Conservation (phyloP, 495 filamentous ascomycete genomes). For the Penicillium crystallinum region DNA sequence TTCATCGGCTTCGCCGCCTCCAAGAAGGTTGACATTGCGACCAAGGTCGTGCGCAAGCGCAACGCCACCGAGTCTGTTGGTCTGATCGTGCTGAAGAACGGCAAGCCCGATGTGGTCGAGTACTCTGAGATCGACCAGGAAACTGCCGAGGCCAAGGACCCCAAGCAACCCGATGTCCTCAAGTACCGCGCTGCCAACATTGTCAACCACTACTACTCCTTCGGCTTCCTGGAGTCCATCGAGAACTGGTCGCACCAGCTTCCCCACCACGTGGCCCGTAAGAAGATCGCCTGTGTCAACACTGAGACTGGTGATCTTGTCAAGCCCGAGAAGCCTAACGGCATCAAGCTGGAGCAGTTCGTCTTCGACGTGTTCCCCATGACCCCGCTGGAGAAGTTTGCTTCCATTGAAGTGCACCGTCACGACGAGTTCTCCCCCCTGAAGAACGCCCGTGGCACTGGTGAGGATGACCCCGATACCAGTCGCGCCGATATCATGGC, state of each 20-base stretch:
- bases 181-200: constrained; percentile 98
- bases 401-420: constrained; percentile 89
- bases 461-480: constrained; percentile 91
- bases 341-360: constrained; percentile 98
- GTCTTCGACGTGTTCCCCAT: constrained; percentile 98
- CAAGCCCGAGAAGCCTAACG: constrained; percentile 92
- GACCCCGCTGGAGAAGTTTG: constrained; percentile 82
- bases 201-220: constrained; percentile 99
- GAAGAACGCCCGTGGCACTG: constrained; percentile 90
- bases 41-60: constrained; percentile 97
- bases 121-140: constrained; percentile 94
- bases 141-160: constrained; percentile 82
- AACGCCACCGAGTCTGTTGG: constrained; percentile 95
- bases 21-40: constrained; percentile 90
- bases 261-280: constrained; percentile 91
- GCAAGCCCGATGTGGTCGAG: constrained; percentile 95
- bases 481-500: constrained; percentile 82
- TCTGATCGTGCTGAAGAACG: constrained; percentile 89
- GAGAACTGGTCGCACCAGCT: constrained; percentile 78
- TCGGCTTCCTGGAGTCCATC: constrained; percentile 85
- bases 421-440: constrained; percentile 98
- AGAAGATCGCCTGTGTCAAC: constrained; percentile 94
- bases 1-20: constrained; percentile 92
- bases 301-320: constrained; percentile 67
- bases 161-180: constrained; percentile 73